Evolutionary conservation across 2,329 filamentous ascomycete species (phyloP).

Genomic region (Xylaria sp.): DNA sequence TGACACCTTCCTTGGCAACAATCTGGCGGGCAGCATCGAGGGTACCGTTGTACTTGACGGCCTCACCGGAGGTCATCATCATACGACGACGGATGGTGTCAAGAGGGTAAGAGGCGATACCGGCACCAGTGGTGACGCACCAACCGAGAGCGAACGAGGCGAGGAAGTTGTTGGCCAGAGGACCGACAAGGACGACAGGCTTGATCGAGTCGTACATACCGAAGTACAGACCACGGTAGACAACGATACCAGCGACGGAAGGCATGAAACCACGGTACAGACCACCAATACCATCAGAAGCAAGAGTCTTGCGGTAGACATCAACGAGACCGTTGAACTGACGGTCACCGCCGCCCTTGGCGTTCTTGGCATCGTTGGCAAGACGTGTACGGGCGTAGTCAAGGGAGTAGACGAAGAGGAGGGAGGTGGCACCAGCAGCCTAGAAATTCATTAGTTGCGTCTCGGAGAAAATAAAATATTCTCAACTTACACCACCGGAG

Average conservation of each 20-base stretch:
- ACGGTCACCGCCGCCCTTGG: slow-evolving; percentile 95
- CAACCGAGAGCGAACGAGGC: slow-evolving; percentile 99
- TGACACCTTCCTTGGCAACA: slow-evolving; percentile 95
- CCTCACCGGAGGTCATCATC: slow-evolving; percentile 99
- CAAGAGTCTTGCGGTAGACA: slow-evolving; percentile 99
- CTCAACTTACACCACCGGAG: slow-evolving; percentile 91
- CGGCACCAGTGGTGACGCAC: slow-evolving; percentile 99
- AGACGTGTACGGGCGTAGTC: slow-evolving; percentile 99
- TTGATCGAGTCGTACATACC: slow-evolving; percentile 99
- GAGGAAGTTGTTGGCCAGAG: slow-evolving; percentile 97
- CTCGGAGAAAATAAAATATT: neutral
- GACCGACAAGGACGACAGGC: slow-evolving; percentile 92
- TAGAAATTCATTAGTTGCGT: slow-evolving; percentile 53
- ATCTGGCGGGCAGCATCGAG: slow-evolving; percentile 97
- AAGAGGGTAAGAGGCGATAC: slow-evolving; percentile 99
- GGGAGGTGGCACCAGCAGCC: slow-evolving; percentile 98
- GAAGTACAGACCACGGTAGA: slow-evolving; percentile 99
- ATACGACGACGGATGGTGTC: slow-evolving; percentile 99
- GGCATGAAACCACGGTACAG: slow-evolving; percentile 99
- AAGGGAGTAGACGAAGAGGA: slow-evolving; percentile 99
- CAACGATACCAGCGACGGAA: slow-evolving; percentile 97
- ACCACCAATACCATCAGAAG: slow-evolving; percentile 98
- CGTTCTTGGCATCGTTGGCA: slow-evolving; percentile 99
- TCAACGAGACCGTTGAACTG: slow-evolving; percentile 99
- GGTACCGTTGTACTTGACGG: slow-evolving; percentile 99